A percentile compares a stretch with the other conserved stretches of the same genome.
Conservation (phyloP, 305 asterid genomes). For the Plantago lanceolata region DNA sequence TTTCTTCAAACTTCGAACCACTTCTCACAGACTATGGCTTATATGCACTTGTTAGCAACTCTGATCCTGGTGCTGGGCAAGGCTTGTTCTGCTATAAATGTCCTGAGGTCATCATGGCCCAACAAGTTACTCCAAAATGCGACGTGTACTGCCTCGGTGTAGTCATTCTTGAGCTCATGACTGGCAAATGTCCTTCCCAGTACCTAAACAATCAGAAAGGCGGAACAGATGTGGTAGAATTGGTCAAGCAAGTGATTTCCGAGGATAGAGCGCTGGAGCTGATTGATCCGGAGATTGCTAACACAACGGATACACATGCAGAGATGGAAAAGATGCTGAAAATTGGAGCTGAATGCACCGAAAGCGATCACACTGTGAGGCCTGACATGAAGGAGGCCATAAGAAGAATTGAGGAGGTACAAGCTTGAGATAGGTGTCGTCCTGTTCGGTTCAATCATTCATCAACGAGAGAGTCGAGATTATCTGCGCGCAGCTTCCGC, state of each 20-base stretch:
- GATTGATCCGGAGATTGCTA: slow-evolving; percentile 66
- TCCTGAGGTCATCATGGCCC: slow-evolving; percentile 56
- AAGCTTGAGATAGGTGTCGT: slow-evolving; percentile 27
- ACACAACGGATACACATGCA: slow-evolving; percentile 20
- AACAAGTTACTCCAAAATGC: slow-evolving; percentile 53
- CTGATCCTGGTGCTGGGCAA: slow-evolving; percentile 42
- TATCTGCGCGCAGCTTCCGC: not conserved
- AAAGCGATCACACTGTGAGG: slow-evolving; percentile 38
- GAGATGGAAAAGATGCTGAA: slow-evolving; percentile 60
- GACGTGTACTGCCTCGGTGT: slow-evolving; percentile 80
- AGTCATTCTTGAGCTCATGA: slow-evolving; percentile 62
- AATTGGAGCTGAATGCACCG: slow-evolving; percentile 63
- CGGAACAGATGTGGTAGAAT: slow-evolving; percentile 73
- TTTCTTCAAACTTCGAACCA: slow-evolving; percentile 46
- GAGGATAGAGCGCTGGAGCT: slow-evolving; percentile 46
- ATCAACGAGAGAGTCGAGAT: not conserved
- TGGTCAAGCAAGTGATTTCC: slow-evolving; percentile 46
- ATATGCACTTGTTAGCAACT: slow-evolving; percentile 45
- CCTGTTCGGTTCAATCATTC: slow-evolving; percentile 12
- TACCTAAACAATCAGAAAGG: slow-evolving; percentile 68
- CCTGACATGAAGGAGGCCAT: slow-evolving; percentile 67
- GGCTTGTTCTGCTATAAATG: slow-evolving; percentile 51
- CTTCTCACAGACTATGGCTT: slow-evolving; percentile 74
- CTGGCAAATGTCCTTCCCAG: slow-evolving; percentile 76
- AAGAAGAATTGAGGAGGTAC: slow-evolving; percentile 56